Conservation (phyloP, 2,329 filamentous ascomycete genomes). For the Fusarium metavorans region DNA sequence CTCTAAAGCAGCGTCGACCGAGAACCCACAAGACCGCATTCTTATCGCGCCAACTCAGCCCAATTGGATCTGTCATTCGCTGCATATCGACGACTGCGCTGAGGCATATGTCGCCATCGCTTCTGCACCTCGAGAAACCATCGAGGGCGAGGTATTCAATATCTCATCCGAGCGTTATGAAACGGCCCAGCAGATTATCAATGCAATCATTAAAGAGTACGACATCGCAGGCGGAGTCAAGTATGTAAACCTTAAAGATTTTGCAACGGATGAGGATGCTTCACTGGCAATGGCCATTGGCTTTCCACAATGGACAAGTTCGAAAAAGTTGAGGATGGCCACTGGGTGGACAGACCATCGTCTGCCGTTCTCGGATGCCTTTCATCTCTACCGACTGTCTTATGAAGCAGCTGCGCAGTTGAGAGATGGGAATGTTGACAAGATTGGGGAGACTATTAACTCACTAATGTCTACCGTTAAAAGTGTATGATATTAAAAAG, state of each 20-base stretch:
- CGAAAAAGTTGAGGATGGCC: not conserved
- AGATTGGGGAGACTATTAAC: not conserved
- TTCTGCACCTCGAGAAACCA: not conserved
- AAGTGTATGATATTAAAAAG: not conserved
- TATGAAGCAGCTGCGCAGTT: not conserved
- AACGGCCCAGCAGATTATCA: not conserved
- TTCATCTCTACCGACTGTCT: not conserved
- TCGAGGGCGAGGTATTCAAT: not conserved
- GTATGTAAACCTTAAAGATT: not conserved
- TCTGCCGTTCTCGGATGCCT: not conserved
- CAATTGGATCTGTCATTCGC: not conserved
- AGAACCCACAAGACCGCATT: not conserved
- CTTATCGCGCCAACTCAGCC: not conserved
- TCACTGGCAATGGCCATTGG: constrained; percentile 2
- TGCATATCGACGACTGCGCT: not conserved
- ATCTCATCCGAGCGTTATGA: not conserved
- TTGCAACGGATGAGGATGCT: not conserved
- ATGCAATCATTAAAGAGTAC: not conserved
- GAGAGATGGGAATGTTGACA: not conserved
- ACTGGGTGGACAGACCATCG: not conserved
- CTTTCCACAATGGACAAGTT: not conserved
- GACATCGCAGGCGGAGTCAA: not conserved
- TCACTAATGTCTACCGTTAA: not conserved
- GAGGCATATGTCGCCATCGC: constrained; percentile 2
- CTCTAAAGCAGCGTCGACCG: not conserved